Conservation (phyloP, 768 basidiomycete species). For the Hericium rajendrae region DNA sequence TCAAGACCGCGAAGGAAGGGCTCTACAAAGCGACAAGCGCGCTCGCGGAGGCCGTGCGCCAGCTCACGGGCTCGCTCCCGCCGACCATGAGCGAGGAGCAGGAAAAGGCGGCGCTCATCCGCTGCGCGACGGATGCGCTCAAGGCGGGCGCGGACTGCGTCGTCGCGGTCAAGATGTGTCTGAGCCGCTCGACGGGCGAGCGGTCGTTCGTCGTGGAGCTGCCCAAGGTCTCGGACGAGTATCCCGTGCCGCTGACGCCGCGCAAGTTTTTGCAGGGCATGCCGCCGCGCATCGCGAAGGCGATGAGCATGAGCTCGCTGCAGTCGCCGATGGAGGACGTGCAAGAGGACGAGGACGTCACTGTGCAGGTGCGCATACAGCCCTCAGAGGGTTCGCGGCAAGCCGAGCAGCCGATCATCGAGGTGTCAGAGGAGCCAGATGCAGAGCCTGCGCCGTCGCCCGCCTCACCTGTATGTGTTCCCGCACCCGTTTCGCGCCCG, state of each 20-base stretch:
- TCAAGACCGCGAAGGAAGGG: constrained; percentile 66
- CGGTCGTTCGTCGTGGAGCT: constrained; percentile 57
- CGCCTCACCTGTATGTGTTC: constrained; percentile 26
- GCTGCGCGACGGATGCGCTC: constrained; percentile 80
- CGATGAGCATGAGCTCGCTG: constrained; percentile 27
- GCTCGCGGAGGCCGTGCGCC: constrained; percentile 82
- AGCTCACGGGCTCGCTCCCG: constrained; percentile 48
- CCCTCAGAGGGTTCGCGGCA: not conserved
- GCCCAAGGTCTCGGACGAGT: constrained; percentile 39
- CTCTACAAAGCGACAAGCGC: constrained; percentile 77
- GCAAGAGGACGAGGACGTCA: constrained; percentile 49
- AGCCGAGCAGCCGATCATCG: not conserved
- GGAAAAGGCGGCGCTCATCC: constrained; percentile 68
- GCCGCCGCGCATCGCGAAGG: constrained; percentile 22
- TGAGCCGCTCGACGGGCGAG: constrained; percentile 54
- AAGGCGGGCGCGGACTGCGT: constrained; percentile 87
- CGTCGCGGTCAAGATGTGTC: constrained; percentile 72
- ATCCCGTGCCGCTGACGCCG: constrained; percentile 34
- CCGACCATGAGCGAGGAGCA: constrained; percentile 61
- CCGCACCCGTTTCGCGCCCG: constrained; percentile 20
- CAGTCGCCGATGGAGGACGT: constrained; percentile 27
- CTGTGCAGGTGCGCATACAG: constrained; percentile 40
- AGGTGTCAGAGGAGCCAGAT: constrained; percentile 6
- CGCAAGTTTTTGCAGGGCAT: constrained; percentile 34
- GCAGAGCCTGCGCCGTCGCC: constrained; percentile 1